Conservation (phyloP, 1,284 basidiomycete species). For the Ceraceosorus guamensis region DNA sequence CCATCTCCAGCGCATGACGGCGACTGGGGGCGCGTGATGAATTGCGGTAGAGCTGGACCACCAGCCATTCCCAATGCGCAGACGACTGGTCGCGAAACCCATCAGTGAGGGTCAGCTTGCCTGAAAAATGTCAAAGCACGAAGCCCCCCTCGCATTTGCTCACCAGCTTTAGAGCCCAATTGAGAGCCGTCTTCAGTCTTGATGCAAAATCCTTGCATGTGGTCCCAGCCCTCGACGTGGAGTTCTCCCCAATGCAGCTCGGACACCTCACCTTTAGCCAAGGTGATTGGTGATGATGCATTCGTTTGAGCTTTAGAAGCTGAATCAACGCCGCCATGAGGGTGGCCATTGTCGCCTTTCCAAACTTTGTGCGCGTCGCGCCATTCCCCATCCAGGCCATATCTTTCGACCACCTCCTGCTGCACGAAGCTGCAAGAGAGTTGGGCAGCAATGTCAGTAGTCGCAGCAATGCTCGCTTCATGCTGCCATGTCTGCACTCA, state of each 20-base stretch:
- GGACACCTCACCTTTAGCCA: conserved; percentile 11
- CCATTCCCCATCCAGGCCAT: conserved; percentile 14
- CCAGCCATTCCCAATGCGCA: conserved; percentile 45
- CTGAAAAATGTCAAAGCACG: no score
- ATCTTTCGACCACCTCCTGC: conserved; percentile 26
- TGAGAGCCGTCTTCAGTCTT: conserved; percentile 10
- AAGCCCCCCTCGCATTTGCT: no score
- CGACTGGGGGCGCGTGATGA: conserved; percentile 5
- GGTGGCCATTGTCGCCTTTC: neutral
- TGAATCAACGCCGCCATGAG: neutral
- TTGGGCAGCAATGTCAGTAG: no score
- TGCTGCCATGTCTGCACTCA: neutral
- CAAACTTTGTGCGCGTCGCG: no score
- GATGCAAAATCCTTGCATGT: conserved; percentile 10
- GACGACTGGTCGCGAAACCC: conserved; percentile 30
- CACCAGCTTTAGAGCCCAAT: no score
- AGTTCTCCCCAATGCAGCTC: conserved; percentile 11
- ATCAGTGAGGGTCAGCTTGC: no score
- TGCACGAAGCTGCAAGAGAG: conserved; percentile 31
- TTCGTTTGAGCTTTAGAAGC: no score
- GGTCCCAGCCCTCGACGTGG: conserved; percentile 8
- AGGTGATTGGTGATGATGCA: conserved; percentile 11
- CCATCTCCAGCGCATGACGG: conserved; percentile 6
- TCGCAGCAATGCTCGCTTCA: no score
- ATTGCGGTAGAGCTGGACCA: conserved; percentile 31